These are phyloP conservation scores for Malus asiatica DNA, from an alignment of 306 rosid genomes.

Conservation along the genomic window DNA sequence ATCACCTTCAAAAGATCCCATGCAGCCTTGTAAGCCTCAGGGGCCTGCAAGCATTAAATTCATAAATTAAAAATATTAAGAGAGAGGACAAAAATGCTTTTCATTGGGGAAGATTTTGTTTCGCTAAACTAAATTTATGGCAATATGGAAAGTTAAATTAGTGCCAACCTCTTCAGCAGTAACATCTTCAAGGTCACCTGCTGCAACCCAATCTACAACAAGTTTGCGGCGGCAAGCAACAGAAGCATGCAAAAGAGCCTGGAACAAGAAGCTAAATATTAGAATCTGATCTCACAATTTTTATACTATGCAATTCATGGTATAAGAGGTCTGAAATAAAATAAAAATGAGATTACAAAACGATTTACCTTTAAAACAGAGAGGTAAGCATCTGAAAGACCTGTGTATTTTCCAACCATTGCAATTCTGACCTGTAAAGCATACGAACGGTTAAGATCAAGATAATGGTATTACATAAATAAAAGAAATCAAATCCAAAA, in stretches of 20 bases:
- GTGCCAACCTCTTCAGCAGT: constrained; percentile 43
- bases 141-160: constrained; percentile 2
- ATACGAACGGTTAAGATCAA: neutral
- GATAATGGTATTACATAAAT: neutral
- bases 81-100: neutral
- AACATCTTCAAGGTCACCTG: constrained; percentile 70
- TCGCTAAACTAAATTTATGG: neutral
- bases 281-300: constrained; percentile 8
- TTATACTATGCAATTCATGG: neutral
- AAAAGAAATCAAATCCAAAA: neutral
- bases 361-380: constrained; percentile 65
- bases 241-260: constrained; percentile 86
- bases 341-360: neutral
- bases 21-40: constrained; percentile 51
- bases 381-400: constrained; percentile 81
- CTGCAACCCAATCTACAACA: constrained; percentile 75
- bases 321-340: neutral
- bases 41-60: constrained; percentile 43
- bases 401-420: constrained; percentile 89
- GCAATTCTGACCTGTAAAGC: constrained; percentile 71
- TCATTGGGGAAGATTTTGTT: neutral
- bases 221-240: constrained; percentile 59
- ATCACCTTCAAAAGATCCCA: constrained; percentile 82
- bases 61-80: constrained; percentile 4
- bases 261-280: constrained; percentile 17